These are phyloP conservation scores for Blastobotrys malaysiensis DNA, from an alignment of 1,139 yeast species.

Conservation along the genomic window DNA sequence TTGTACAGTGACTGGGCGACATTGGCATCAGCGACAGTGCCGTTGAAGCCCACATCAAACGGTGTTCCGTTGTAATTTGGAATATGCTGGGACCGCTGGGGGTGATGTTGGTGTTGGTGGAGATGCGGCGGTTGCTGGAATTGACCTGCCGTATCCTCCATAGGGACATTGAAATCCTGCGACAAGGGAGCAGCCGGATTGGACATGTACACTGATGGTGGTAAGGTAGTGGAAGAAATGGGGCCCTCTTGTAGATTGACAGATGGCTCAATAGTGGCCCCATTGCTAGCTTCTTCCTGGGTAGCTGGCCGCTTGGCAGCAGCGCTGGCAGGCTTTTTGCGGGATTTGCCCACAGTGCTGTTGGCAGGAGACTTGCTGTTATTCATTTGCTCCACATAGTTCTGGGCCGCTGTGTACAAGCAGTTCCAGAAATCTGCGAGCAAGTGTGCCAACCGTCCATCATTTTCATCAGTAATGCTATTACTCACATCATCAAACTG, in stretches of 20 bases:
- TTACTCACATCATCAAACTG: conserved; percentile 1
- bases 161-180: background rate
- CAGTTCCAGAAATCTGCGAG: conserved; percentile 18
- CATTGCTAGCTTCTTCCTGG: background rate
- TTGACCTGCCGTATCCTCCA: background rate
- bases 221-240: too few species aligned
- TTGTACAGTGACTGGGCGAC: conserved; percentile 21
- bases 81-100: background rate
- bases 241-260: background rate
- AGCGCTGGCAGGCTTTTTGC: background rate
- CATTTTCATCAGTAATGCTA: background rate
- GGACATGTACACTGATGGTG: background rate
- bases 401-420: conserved; percentile 14
- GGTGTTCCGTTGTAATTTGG: background rate
- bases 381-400: conserved; percentile 13
- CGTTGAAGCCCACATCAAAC: background rate
- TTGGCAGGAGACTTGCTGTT: background rate
- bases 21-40: conserved; percentile 8
- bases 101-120: background rate
- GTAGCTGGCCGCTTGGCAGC: background rate
- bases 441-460: background rate
- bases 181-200: background rate
- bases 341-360: background rate
- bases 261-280: background rate
- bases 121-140: background rate